phyloP scores from a whole-genome alignment of 371 early-diverging fungal species.

The Mortierella sp. region DNA sequence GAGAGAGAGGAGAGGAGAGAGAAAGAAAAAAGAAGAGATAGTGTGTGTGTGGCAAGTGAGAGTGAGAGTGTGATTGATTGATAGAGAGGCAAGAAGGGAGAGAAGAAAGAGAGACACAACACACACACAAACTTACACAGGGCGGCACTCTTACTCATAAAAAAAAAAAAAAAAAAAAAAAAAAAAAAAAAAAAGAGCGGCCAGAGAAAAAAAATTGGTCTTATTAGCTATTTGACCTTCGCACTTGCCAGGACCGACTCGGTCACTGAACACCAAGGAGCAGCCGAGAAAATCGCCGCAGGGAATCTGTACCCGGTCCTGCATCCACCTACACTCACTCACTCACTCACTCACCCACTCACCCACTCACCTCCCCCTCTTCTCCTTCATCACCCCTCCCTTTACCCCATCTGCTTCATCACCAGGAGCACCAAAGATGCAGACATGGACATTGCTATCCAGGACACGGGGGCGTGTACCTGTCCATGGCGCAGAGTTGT shows the following conservation, averaged over 20 bases:
- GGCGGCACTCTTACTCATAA: too few species aligned
- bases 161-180: not conserved
- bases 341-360: too few species aligned
- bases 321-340: too few species aligned
- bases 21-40: not conserved
- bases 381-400: not conserved
- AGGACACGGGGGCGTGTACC: not conserved
- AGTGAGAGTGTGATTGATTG: not conserved
- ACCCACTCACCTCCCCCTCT: not conserved
- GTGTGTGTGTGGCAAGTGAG: not conserved
- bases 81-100: not conserved
- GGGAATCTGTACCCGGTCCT: too few species aligned
- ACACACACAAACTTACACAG: not conserved
- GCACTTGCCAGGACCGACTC: too few species aligned
- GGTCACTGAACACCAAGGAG: too few species aligned
- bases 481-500: not conserved
- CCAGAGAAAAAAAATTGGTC: not conserved
- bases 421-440: constrained; percentile 31
- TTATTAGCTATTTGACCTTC: constrained; percentile 1
- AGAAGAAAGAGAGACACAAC: not conserved
- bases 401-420: not conserved
- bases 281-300: too few species aligned
- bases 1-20: not conserved
- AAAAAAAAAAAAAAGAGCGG: not conserved
- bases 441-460: constrained; percentile 8